Evolutionary conservation across 176 grass and related monocot species (phyloP), one percentile per base, ranked within the genome.

Genomic region (Oryza brachyantha): DNA sequence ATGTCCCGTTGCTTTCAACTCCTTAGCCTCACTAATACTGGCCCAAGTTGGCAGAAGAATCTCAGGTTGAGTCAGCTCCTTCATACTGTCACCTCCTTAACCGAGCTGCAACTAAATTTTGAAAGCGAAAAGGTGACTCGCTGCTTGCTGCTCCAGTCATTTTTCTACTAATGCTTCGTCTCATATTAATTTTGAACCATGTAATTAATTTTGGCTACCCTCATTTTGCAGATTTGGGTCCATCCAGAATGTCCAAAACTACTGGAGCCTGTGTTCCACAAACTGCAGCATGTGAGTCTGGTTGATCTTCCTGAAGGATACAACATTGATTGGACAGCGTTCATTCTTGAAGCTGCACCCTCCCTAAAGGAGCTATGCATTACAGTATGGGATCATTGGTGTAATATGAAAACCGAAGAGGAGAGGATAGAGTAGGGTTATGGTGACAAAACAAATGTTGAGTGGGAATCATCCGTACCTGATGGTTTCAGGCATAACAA

Each of bases 211-310:
- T 46, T 3, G 3, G 13, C 17, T 46, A 17, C 43, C 43, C 13
- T 46, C 43, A 5, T 52, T 16, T 73, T 46, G 21, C 6, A 73
- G 46, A 36, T 73, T 73, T 73, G 29, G 70, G 46, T 73, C 54
- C 28, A 52, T 13, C 70, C 70, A 35, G 70, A 73, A 73, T 54
- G 45, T 24, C 70, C 70, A 19, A 73, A 54, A 55, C 19, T 73
- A 42, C 46, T 54, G 11, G 28, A 8, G 29, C 70, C 45, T 73
- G 46, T 73, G 17, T 12, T 73, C 48, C 29, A 31, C 19, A 57
- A 73, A 19, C 70, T 73, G 12, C 45, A 55, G 19, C 7, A 31
- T 9, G 46, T 73, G 46, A 57, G 13, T n/a, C 46, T 57, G 1
- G 46, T 24, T 12, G 34, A 55, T 73, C 70, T 73, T 54, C 70